Base-by-base conservation (phyloP, 306 rosid species). In the Lablab purpureus region DNA sequence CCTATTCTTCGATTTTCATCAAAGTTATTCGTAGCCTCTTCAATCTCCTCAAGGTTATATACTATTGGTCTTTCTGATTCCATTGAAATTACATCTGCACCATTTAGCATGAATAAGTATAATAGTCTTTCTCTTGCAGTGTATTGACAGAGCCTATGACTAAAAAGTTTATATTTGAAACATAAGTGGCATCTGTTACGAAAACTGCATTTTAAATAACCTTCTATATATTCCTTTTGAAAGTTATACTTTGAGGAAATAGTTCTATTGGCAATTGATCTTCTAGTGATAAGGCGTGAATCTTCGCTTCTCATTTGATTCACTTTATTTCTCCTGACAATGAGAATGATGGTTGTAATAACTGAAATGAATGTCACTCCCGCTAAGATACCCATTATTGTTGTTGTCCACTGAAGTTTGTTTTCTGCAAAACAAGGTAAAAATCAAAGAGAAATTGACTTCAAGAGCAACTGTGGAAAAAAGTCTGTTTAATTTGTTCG, bases 1-100 rank as follows among this genome's bases (percentile, higher is more conserved):
- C 97, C 97, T 32, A 92, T 77, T 84, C 13, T 86, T 67, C 30
- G 71, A 58, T 69, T 58, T 65, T 87, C 91, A 71, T 90, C 81
- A 4, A 92, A 92, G 78, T 81, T 59, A 79, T 58, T 52, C 13
- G 95, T 87, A 22, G 97, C 97, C 72, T 89, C 81, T 87, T 84
- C 88, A 37, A 92, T 90, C 75, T 89, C 89, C 78, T 86, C 91
- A 41, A 84, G 79, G 71, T 58, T 40, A 75, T 70, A 92, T 50
- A 59, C 75, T 27, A 81, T 68, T 18, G 88, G 87, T 43, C 85
- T 85, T 19, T 90, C 94, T 32, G 94, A 87, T 30, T 90, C 91
- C 56, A 92, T 73, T 62, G 30, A 71, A 28, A 84, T 65, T 22
- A 40, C 82, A 50, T 85, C 90, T 90, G 87, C 84, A 77, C 36